Percentiles rank a stretch among this genome's conserved stretches.
Evolutionary conservation across 2,329 filamentous ascomycete genomes (phyloP).

Genomic region (Gaeumannomyces sp.): DNA sequence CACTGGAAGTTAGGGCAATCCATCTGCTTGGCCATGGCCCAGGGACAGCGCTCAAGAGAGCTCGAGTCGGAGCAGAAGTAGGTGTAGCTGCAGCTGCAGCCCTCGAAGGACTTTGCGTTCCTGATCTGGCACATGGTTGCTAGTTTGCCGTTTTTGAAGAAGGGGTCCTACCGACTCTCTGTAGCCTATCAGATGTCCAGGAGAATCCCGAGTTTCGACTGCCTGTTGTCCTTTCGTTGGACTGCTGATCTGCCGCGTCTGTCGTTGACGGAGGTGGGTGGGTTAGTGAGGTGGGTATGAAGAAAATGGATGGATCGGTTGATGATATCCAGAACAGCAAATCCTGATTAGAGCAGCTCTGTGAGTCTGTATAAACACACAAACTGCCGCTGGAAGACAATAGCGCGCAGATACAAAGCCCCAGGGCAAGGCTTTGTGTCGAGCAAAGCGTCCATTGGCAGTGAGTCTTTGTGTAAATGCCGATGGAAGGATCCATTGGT

Average conservation of each 20-base stretch:
- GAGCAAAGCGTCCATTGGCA: neutral
- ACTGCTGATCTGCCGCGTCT: too few relatives aligned
- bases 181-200: neutral
- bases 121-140: conserved; percentile 6
- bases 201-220: neutral
- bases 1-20: conserved; percentile 10
- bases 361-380: neutral
- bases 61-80: neutral
- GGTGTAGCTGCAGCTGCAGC: conserved; percentile 5
- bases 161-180: neutral
- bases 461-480: neutral
- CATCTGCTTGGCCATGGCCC: conserved; percentile 10
- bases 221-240: neutral
- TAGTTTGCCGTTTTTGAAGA: neutral
- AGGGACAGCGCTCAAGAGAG: conserved; percentile 6
- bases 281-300: neutral
- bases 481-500: neutral
- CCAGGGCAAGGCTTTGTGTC: neutral
- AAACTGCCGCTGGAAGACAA: neutral
- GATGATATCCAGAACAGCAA: neutral
- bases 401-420: neutral
- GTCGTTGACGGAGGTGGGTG: too few relatives aligned
- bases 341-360: too few relatives aligned
- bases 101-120: conserved; percentile 3
- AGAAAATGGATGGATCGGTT: neutral